These are phyloP conservation scores for Helianthus annuus DNA, from an alignment of 129 eudicot species.

Conservation along the genomic window HanXRQr2.0-SUNRISE NC_035437.2:56172082-56172581, in stretches of 20 bases:
- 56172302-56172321: background rate
- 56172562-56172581: too few species aligned
- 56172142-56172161: too few species aligned
- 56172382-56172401: slow-evolving; percentile 5
- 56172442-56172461: too few species aligned
- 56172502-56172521: too few species aligned
- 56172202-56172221: background rate
- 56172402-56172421: background rate
- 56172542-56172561: too few species aligned
- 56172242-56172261: background rate
- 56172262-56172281: background rate
- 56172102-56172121: too few species aligned
- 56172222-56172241: background rate
- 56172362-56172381: background rate
- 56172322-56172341: background rate
- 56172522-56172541: too few species aligned
- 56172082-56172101: too few species aligned
- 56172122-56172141: too few species aligned
- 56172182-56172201: too few species aligned
- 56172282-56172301: background rate
- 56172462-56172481: background rate
- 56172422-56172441: background rate
- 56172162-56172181: too few species aligned
- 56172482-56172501: too few species aligned
- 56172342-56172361: background rate